phyloP scores from a whole-genome alignment of 2,329 filamentous ascomycete genomes.

The Ophiostoma ulmi region DNA sequence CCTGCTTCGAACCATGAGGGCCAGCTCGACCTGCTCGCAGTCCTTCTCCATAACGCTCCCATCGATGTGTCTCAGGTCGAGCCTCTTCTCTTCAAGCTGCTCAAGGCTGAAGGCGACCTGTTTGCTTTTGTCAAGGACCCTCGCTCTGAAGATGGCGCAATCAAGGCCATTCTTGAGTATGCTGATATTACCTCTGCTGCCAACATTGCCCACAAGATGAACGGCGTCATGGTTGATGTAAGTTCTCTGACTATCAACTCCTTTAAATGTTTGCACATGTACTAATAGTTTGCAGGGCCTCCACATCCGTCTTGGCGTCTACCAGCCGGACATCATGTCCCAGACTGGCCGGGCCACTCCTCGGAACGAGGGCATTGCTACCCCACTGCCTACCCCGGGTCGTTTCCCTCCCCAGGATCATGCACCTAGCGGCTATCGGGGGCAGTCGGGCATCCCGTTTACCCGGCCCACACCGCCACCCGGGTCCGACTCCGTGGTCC shows the following conservation, averaged over 20 bases:
- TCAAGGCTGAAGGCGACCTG: constrained; percentile 47
- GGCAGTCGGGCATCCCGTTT: neutral
- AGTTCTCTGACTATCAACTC: constrained; percentile 24
- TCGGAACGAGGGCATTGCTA: constrained; percentile 23
- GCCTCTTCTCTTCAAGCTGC: constrained; percentile 37
- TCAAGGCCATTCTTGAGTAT: constrained; percentile 50
- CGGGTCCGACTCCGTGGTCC: constrained; percentile 8
- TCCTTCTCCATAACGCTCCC: constrained; percentile 27
- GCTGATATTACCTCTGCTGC: constrained; percentile 45
- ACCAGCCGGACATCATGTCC: constrained; percentile 22
- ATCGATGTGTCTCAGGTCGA: constrained; percentile 32
- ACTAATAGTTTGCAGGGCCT: constrained; percentile 24
- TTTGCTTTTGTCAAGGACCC: constrained; percentile 47
- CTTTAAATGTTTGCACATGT: neutral
- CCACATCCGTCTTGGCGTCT: constrained; percentile 24
- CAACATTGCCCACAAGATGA: constrained; percentile 39
- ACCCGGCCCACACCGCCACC: constrained; percentile 16
- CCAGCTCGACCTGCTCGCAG: constrained; percentile 49
- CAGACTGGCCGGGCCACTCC: constrained; percentile 17
- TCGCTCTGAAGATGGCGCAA: constrained; percentile 40
- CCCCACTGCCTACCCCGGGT: constrained; percentile 28
- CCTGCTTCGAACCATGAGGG: constrained; percentile 47
- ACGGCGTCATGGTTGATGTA: constrained; percentile 38
- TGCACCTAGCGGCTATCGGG: constrained; percentile 11
- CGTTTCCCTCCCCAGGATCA: constrained; percentile 24